Evolutionary conservation across 352 stramenopile species (phyloP).

Genomic region (Globisporangium uncinulatum): DNA sequence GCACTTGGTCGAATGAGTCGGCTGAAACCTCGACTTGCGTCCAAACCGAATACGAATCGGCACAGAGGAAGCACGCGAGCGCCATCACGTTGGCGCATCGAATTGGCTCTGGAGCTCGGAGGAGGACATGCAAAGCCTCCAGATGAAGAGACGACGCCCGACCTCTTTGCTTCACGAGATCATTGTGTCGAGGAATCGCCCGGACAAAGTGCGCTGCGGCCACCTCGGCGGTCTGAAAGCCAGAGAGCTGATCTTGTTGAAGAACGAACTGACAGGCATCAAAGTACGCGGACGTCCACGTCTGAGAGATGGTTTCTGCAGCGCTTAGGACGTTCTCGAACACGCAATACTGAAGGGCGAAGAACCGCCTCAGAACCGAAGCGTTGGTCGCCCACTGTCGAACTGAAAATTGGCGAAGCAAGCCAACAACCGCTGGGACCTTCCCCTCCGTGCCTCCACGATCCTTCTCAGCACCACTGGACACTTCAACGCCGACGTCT

Average conservation of each 20-base stretch:
- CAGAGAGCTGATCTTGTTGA: not conserved
- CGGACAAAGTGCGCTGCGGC: constrained; percentile 3
- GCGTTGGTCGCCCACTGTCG: constrained; percentile 2
- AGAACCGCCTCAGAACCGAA: constrained; percentile 5
- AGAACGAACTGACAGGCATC: constrained; percentile 4
- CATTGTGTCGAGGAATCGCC: not conserved
- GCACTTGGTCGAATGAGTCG: constrained; percentile 4
- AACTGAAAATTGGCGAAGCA: constrained; percentile 6
- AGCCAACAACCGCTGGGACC: not conserved
- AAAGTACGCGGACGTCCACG: constrained; percentile 11
- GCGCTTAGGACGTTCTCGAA: not conserved
- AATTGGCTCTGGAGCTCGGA: not conserved
- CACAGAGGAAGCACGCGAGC: constrained; percentile 2
- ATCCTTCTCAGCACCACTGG: not conserved
- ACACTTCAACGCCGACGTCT: not conserved
- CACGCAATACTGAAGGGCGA: constrained; percentile 6
- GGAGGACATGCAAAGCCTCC: constrained; percentile 2
- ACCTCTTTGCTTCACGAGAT: not conserved
- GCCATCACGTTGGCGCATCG: constrained; percentile 1
- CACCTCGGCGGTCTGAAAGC: constrained; percentile 3
- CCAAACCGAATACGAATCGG: constrained; percentile 1
- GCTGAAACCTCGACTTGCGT: not conserved
- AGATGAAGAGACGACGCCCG: constrained; percentile 2
- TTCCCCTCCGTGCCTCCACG: not conserved
- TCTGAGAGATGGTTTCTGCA: not conserved